Conservation (phyloP, 169 alveolate genomes). For the Plasmodium falciparum region DNA sequence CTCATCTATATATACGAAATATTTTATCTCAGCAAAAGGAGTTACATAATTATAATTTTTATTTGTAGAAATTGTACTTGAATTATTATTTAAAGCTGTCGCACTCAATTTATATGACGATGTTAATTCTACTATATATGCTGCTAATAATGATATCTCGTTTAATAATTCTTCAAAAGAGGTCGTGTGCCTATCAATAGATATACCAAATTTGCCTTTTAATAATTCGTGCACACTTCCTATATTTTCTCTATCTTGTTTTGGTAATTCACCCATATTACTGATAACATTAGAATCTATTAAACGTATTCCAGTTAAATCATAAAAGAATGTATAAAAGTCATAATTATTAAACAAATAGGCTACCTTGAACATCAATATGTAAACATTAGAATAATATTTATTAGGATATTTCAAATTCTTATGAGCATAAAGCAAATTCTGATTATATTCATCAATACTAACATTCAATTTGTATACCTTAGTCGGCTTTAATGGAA, state of each 20-base stretch:
- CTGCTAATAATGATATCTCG: slow-evolving; percentile 54
- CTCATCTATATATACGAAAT: slow-evolving; percentile 61
- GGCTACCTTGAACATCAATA: slow-evolving; percentile 64
- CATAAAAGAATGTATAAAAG: slow-evolving; percentile 55
- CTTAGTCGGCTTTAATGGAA: neutral
- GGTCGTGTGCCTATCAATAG: slow-evolving; percentile 22
- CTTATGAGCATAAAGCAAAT: slow-evolving; percentile 50
- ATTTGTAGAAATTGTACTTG: neutral
- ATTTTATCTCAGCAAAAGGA: slow-evolving; percentile 38
- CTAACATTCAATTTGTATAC: slow-evolving; percentile 42
- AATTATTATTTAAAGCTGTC: neutral
- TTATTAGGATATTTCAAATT: slow-evolving; percentile 31
- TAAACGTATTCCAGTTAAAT: slow-evolving; percentile 54
- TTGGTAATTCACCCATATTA: neutral
- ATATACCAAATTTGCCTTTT: slow-evolving; percentile 8
- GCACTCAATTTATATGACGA: slow-evolving; percentile 20
- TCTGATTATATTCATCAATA: slow-evolving; percentile 60
- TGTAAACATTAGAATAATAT: slow-evolving; percentile 64
- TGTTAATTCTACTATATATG: slow-evolving; percentile 67
- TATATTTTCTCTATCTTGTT: slow-evolving; percentile 5
- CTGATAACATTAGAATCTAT: slow-evolving; percentile 19
- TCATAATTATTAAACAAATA: slow-evolving; percentile 45
- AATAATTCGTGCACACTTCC: slow-evolving; percentile 2
- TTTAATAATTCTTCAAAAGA: slow-evolving; percentile 25
- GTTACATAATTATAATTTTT: neutral